Evolutionary conservation across 2,329 filamentous ascomycete genomes (phyloP).

Genomic region (Rutstroemia sp.): DNA sequence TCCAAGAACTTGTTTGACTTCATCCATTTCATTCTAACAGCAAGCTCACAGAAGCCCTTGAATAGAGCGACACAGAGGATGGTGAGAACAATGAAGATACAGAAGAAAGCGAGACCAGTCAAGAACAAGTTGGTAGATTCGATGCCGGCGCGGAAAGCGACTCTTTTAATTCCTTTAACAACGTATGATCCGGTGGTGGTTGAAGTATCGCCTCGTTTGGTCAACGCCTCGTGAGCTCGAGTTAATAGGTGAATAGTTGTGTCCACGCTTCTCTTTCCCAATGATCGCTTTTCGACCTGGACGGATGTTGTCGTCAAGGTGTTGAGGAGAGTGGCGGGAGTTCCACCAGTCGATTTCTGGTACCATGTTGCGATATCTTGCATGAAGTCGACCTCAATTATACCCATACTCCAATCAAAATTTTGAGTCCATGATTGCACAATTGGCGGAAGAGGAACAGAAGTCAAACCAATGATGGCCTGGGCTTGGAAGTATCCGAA

Average conservation of each 20-base stretch:
- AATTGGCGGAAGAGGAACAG: constrained; percentile 75
- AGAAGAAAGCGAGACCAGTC: constrained; percentile 84
- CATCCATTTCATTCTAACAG: constrained; percentile 69
- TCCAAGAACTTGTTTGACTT: constrained; percentile 81
- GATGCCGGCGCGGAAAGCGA: constrained; percentile 77
- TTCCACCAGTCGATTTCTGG: constrained; percentile 85
- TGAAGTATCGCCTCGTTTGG: constrained; percentile 49
- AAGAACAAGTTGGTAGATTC: constrained; percentile 91
- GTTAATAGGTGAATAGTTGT: constrained; percentile 26
- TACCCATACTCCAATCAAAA: constrained; percentile 97
- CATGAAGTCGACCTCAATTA: constrained; percentile 81
- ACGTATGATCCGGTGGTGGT: constrained; percentile 48
- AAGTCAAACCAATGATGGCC: constrained; percentile 80
- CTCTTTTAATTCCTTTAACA: constrained; percentile 79
- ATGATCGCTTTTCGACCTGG: constrained; percentile 57
- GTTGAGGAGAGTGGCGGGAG: constrained; percentile 70
- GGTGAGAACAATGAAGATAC: constrained; percentile 71
- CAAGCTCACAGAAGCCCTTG: constrained; percentile 73
- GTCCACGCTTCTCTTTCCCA: constrained; percentile 44
- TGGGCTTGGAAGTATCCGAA: constrained; percentile 94
- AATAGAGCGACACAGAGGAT: constrained; percentile 67
- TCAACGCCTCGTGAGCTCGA: constrained; percentile 30
- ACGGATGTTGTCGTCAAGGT: constrained; percentile 69
- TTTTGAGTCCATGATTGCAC: constrained; percentile 93
- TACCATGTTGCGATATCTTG: constrained; percentile 92